These are phyloP conservation scores for Fusarium mundagurra DNA, from an alignment of 2,329 filamentous ascomycete genomes.

Conservation along the genomic window DNA sequence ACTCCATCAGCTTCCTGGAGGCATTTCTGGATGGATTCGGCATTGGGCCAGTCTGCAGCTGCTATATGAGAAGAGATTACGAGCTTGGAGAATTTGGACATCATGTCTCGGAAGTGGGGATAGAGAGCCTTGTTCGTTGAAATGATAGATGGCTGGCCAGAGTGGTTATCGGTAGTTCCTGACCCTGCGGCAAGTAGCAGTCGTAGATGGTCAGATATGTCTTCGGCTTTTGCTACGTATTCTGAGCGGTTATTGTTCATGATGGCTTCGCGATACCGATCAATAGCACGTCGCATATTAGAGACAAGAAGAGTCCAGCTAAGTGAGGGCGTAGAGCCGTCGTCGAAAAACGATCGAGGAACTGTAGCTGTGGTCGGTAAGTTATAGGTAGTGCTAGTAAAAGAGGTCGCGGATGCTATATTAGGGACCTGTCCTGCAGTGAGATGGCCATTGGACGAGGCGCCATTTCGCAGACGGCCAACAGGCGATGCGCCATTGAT, in stretches of 20 bases:
- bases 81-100: constrained; percentile 99
- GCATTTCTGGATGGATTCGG: constrained; percentile 94
- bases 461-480: constrained; percentile 66
- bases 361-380: constrained; percentile 69
- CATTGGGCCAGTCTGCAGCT: constrained; percentile 92
- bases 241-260: constrained; percentile 84
- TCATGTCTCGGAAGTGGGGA: constrained; percentile 98
- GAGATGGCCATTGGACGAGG: constrained; percentile 54
- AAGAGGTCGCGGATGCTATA: constrained; percentile 69
- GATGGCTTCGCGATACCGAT: constrained; percentile 90
- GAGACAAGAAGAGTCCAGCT: constrained; percentile 91
- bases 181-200: constrained; percentile 94
- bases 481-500: constrained; percentile 75
- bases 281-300: constrained; percentile 92
- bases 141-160: constrained; percentile 98
- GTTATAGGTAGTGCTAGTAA: constrained; percentile 67
- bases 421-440: constrained; percentile 58
- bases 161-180: constrained; percentile 97
- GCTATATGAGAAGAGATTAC: constrained; percentile 98
- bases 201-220: constrained; percentile 95
- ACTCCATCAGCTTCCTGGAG: constrained; percentile 98
- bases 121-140: constrained; percentile 97
- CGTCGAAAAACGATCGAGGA: constrained; percentile 89
- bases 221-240: constrained; percentile 93
- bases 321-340: constrained; percentile 79